These are phyloP conservation scores for Lanmaoa rubissima DNA, from an alignment of 768 basidiomycete species.

Conservation along the genomic window DNA sequence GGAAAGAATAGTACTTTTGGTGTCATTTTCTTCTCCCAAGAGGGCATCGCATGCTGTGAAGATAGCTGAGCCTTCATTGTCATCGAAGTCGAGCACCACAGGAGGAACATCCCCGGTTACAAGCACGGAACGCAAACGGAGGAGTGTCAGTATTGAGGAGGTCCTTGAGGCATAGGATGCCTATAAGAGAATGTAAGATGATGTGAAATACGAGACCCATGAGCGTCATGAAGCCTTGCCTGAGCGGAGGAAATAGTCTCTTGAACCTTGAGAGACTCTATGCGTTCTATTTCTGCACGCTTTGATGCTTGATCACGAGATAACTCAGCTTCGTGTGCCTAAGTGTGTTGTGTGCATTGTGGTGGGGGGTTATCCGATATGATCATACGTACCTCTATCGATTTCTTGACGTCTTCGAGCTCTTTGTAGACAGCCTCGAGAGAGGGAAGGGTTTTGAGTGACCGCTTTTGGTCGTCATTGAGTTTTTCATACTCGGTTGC, in stretches of 20 bases:
- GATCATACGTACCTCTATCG: conserved; percentile 71
- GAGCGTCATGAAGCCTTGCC: conserved; percentile 37
- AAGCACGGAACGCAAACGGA: conserved; percentile 56
- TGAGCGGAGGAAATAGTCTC: conserved; percentile 57
- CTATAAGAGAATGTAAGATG: conserved; percentile 33
- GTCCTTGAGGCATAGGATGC: conserved; percentile 41
- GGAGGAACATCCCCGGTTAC: conserved; percentile 43
- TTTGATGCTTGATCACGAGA: conserved; percentile 54
- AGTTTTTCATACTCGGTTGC: conserved; percentile 66
- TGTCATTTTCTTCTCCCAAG: conserved; percentile 51
- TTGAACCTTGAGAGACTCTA: conserved; percentile 52
- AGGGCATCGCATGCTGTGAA: conserved; percentile 53
- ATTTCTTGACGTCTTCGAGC: conserved; percentile 79
- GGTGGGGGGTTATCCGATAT: not conserved
- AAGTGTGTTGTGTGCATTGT: conserved; percentile 1
- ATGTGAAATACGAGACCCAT: not conserved
- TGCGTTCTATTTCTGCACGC: conserved; percentile 54
- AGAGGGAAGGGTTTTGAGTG: conserved; percentile 66
- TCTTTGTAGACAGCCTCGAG: conserved; percentile 82
- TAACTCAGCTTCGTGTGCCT: conserved; percentile 66
- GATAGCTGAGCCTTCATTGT: conserved; percentile 54
- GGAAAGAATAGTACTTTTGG: conserved; percentile 49
- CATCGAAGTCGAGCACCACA: conserved; percentile 42
- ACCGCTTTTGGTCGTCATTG: conserved; percentile 84
- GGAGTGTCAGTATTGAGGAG: conserved; percentile 53